Conservation (phyloP, 495 filamentous ascomycete genomes). For the Extremus antarcticus region DNA sequence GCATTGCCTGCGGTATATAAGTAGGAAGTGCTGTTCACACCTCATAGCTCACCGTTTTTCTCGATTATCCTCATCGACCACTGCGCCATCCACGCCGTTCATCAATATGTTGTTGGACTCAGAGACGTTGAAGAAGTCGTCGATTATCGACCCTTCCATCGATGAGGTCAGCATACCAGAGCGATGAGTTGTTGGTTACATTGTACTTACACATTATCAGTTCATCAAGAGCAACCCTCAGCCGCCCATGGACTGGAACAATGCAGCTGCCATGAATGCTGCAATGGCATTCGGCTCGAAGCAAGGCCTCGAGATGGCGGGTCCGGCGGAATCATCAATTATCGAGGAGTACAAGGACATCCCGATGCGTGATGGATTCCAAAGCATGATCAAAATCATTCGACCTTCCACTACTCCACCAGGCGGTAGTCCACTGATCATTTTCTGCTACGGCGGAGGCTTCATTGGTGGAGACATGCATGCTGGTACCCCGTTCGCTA, state of each 20-base stretch:
- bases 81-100: background rate
- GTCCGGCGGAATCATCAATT: constrained; percentile 3
- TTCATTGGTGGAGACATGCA: constrained; percentile 34
- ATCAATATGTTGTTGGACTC: constrained; percentile 8
- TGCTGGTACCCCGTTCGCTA: constrained; percentile 24
- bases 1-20: no score
- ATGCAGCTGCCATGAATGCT: background rate
- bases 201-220: background rate
- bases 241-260: background rate
- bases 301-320: background rate
- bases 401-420: constrained; percentile 22
- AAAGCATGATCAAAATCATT: constrained; percentile 24
- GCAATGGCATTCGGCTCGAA: background rate
- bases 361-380: constrained; percentile 32
- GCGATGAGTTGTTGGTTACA: no score
- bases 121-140: constrained; percentile 3
- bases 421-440: constrained; percentile 32
- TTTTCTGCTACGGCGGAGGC: constrained; percentile 37
- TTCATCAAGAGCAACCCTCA: constrained; percentile 6
- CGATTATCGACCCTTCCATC: constrained; percentile 1
- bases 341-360: constrained; percentile 24
- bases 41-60: no score
- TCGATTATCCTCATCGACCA: no score
- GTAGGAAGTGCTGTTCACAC: no score
- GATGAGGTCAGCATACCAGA: constrained; percentile 3